Evolutionary conservation across 225 moss, liverwort and hornwort genomes (phyloP).

Genomic region (Asterella californica): DNA sequence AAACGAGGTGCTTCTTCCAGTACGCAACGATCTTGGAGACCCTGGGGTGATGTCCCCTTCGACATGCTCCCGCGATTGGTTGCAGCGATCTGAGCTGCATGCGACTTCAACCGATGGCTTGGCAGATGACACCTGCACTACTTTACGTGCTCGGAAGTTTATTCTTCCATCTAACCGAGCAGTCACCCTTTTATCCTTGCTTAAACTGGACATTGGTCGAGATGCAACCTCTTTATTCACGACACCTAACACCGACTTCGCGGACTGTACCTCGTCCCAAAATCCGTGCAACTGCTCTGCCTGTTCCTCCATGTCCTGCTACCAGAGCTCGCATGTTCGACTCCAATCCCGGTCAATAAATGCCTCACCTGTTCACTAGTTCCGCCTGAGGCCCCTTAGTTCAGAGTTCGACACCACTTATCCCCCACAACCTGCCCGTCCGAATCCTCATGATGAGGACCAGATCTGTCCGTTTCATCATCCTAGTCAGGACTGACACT

Average conservation of each 20-base stretch:
- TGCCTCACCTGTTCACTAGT: background rate
- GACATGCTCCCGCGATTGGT: background rate
- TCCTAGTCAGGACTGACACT: background rate
- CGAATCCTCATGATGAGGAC: background rate
- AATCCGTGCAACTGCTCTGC: background rate
- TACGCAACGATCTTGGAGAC: background rate
- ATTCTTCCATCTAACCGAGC: background rate
- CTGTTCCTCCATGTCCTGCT: background rate
- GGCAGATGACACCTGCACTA: no score
- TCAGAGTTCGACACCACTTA: background rate
- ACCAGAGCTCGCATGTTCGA: background rate
- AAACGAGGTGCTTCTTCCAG: background rate
- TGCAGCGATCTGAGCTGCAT: background rate
- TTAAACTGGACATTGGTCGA: background rate
- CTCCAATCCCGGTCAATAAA: background rate
- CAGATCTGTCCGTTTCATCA: background rate
- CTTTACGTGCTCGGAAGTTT: slow-evolving; percentile 12
- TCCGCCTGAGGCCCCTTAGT: background rate
- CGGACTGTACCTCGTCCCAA: background rate
- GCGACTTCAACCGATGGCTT: background rate
- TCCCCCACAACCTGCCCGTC: background rate
- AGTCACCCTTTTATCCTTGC: background rate
- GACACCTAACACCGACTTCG: background rate
- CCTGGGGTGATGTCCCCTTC: background rate
- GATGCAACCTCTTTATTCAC: background rate